Evolutionary conservation across 2,329 filamentous ascomycete genomes (phyloP), one percentile per base, ranked within the genome.

Genomic region (Aureobasidium pullulans): DNA sequence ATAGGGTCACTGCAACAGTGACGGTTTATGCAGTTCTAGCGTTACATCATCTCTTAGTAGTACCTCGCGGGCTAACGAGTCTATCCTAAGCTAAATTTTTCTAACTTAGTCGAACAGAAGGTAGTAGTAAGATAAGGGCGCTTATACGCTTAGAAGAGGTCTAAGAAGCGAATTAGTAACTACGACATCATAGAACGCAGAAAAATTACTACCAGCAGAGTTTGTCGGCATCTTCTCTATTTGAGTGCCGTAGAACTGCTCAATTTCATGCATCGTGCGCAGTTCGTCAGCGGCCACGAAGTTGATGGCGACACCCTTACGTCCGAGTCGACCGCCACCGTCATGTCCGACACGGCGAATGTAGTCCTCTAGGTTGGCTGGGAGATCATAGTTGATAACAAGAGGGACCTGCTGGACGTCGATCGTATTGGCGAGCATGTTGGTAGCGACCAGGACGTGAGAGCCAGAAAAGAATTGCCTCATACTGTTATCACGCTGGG

Each of bases 151-250:
- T 47, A 47, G 28, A 47, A 47, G 44, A 47, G 44, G 44, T 47
- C 44, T 47, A 6, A 32, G 44, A 31, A 47, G 28, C 44, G 44
- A 32, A 32, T 47, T 48, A 48, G 44, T 34, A 13, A 48, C 44
- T 48, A 28, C 44, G 44, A 48, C 44, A 48, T 48, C n/a, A 48
- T 48, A 34, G 31, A 36, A 48, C 31, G 46, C 31, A 15, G 31
- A 13, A 48, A 29, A 39, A 40, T 47, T 52, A 76, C 81, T 72
- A 82, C 80, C 81, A 73, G 83, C 82, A 76, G 87, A 85, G 78
- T 87, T 87, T 94, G 97, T 97, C 73, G 94, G 94, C 94, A 99
- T 99, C 85, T 99, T 94, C 81, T 99, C 94, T 69, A 99, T 97
- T 83, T 97, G 94, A 77, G 94, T 99, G 85, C 90, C 96, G 88